Conservation (phyloP, 1,284 basidiomycete species). For the Boletus mariae region DNA sequence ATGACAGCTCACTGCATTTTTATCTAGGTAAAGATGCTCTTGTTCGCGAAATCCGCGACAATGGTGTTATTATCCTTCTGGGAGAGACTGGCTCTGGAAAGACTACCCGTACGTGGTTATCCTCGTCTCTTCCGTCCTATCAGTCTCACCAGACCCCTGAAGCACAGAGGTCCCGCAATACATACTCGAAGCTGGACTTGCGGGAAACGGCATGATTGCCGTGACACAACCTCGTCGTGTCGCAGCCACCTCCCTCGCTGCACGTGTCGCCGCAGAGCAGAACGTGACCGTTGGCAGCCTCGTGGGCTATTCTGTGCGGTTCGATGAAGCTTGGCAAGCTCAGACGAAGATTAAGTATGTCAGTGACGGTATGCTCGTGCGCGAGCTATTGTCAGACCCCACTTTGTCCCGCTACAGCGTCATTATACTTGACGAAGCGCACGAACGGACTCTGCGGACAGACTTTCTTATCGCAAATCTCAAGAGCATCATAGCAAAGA, state of each 20-base stretch:
- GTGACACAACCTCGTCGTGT: conserved; percentile 94
- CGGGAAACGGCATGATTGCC: conserved; percentile 67
- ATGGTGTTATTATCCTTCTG: conserved; percentile 89
- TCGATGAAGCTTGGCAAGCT: conserved; percentile 76
- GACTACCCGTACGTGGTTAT: conserved; percentile 75
- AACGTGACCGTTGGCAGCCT: conserved; percentile 63
- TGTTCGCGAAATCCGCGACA: conserved; percentile 65
- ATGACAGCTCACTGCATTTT: conserved; percentile 2
- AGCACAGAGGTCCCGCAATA: conserved; percentile 85
- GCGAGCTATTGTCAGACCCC: conserved; percentile 80
- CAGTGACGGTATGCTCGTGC: conserved; percentile 95
- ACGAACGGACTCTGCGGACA: conserved; percentile 92
- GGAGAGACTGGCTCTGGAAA: conserved; percentile 99
- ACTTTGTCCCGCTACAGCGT: conserved; percentile 85
- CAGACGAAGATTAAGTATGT: conserved; percentile 89
- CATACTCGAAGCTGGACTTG: conserved; percentile 69
- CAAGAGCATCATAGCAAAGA: conserved; percentile 77
- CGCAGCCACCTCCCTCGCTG: conserved; percentile 89
- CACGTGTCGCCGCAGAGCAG: conserved; percentile 86
- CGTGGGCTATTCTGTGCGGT: conserved; percentile 95
- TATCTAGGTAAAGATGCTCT: conserved; percentile 68
- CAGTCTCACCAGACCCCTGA: conserved; percentile 24
- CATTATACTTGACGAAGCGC: conserved; percentile 94
- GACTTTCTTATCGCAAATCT: conserved; percentile 92
- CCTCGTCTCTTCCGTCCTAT: background rate